Conservation (phyloP, 345 rosid genomes). For the Populus euphratica region DNA sequence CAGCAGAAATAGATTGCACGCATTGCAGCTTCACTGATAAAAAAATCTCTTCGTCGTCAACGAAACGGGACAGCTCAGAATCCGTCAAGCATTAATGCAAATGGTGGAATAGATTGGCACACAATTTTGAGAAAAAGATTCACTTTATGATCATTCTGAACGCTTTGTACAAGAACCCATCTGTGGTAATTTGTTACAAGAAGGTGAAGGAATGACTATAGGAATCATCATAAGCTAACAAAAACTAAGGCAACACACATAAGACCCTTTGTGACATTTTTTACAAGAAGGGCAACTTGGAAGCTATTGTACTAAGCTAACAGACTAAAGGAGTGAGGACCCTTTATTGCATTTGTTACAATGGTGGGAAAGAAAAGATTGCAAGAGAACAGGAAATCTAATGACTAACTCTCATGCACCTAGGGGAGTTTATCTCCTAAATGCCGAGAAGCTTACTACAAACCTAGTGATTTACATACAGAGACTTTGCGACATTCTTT, state of each 20-base stretch:
- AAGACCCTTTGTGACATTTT: not conserved
- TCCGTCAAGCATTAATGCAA: not conserved
- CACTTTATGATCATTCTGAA: not conserved
- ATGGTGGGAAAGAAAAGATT: not conserved
- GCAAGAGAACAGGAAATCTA: not conserved
- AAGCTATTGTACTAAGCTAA: not conserved
- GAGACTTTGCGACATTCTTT: conserved; percentile 25
- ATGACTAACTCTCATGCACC: not conserved
- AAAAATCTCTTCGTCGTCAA: too few relatives aligned
- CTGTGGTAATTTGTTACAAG: not conserved
- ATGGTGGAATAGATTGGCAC: not conserved
- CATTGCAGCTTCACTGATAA: too few relatives aligned
- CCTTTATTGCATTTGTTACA: not conserved
- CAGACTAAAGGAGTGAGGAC: not conserved
- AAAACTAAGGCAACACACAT: not conserved
- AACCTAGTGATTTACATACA: conserved; percentile 14
- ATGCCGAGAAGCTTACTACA: conserved; percentile 21
- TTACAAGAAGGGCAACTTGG: not conserved
- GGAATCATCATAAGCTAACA: not conserved
- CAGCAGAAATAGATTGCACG: too few relatives aligned
- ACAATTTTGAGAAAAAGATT: not conserved
- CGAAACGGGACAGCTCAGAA: too few relatives aligned
- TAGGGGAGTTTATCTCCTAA: conserved; percentile 11
- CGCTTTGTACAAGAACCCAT: not conserved
- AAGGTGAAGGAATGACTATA: not conserved